Evolutionary conservation across 1,139 yeast species (phyloP), one percentile per base, ranked within the genome.

Genomic region (Scheffersomyces illinoinensis): DNA sequence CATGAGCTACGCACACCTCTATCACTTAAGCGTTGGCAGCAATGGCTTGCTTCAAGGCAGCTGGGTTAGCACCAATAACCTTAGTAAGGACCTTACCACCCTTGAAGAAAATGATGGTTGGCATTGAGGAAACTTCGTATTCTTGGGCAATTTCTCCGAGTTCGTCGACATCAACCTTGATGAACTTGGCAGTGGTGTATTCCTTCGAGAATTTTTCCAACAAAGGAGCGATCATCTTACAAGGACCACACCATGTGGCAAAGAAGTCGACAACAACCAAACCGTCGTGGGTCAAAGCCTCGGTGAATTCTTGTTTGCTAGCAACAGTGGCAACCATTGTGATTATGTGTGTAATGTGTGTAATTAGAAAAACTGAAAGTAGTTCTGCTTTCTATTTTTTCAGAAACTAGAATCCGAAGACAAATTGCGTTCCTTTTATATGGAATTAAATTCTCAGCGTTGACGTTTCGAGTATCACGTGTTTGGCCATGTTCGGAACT

Each of bases 221-320:
- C 65, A 87, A 75, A 60, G 97, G 97, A 47, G 93, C 85, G 74
- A 92, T 87, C 70, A 90, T 90, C 75, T 89, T 90, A 79, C 97
- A 92, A 52, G 97, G 97, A 58, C 95, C 97, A 78, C 97, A 92
- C 97, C 97, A 92, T 56, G 89, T 85, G 57, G 97, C 97, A 70
- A 84, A 89, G 74, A 91, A 92, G 74, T 92, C 97, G 62, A 91
- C 89, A 49, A 91, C 96, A 65, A 91, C 86, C 73, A 89, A 76
- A 61, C 89, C 84, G 63, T 79, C 77, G 71, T 81, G 73, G 58
- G 77, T 66, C 67, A 89, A 81, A 64, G 87, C 89, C 60, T 81
- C 77, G 57, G 83, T 76, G 81, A 90, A 91, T 73, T 90, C 92
- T 63, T 83, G 83, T 62, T 77, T 77, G 61, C 85, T 71, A 52